Evolutionary conservation across 2,329 filamentous ascomycete genomes (phyloP), one percentile per base, ranked within the genome.

Genomic region (Neoarthrinium moseri): DNA sequence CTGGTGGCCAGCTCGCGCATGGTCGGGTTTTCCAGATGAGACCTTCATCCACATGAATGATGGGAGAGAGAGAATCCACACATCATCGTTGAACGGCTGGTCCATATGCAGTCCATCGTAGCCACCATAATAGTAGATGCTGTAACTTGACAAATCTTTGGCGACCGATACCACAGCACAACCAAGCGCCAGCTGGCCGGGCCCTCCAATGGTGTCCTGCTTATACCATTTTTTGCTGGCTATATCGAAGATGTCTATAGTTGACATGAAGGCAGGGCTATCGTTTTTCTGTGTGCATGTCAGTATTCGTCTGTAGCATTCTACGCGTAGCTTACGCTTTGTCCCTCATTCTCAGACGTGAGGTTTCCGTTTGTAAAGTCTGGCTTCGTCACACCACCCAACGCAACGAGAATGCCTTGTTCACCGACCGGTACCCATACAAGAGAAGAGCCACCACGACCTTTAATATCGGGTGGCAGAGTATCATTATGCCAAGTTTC

Each of bases 111-210:
- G 53, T 0, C 79, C 81, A 47, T 81, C 68, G 58, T 86, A 91
- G 0, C 89, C 89, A 13, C 87, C 89, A 56, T 90, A 94, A 68
- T 89, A 89, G 70, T 92, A 91, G 40, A 95, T 84, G 60, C 91
- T 91, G 65, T 86, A 88, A 48, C 84, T 90, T 10, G 86, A 87
- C 26, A 73, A 75, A 59, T 91, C 87, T 35, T 81, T 73, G 12
- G 88, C 84, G 0, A 81, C 73, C n/a, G 81, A 87, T 2, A 89
- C 81, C 0, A 90, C 85, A 4, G 87, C 84, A 58, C 89, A 94
- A 60, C 86, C 74, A 74, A 86, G 62, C 67, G 87, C 60, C 65
- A 78, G 63, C 69, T 81, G 59, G 11, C 73, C 69, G 0, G 82
- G 79, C 0, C 73, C 72, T 2, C 79, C 81, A 4, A 71, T 73